phyloP scores from a whole-genome alignment of 345 rosid genomes.

The Brassica incana region DNA sequence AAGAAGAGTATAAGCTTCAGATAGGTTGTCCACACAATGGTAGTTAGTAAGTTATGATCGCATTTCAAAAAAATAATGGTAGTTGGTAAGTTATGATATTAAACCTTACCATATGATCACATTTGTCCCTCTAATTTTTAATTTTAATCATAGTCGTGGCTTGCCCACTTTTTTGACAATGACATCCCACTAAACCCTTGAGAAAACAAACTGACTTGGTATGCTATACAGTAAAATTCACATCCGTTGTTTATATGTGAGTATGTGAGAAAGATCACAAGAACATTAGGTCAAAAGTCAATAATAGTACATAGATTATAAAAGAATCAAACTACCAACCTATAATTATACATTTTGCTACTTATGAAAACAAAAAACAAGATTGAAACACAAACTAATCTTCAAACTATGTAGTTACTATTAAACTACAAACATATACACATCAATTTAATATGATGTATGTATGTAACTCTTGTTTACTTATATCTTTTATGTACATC shows the following conservation, averaged over 20 bases:
- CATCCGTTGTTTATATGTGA: background rate
- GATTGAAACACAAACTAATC: too few relatives aligned
- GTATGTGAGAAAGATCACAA: background rate
- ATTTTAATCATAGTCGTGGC: conserved; percentile 32
- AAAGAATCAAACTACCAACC: too few relatives aligned
- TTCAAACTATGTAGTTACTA: background rate
- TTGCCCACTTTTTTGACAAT: conserved; percentile 37
- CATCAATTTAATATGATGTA: background rate
- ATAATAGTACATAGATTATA: background rate
- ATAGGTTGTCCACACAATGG: too few relatives aligned
- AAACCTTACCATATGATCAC: conserved; percentile 24
- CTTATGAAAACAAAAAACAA: background rate
- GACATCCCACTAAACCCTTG: conserved; percentile 37
- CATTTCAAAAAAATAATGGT: conserved; percentile 28
- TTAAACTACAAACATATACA: background rate
- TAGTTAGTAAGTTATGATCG: conserved; percentile 11
- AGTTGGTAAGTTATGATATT: conserved; percentile 40
- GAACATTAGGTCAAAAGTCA: conserved; percentile 15
- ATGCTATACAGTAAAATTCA: conserved; percentile 1
- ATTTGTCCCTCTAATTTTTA: conserved; percentile 10
- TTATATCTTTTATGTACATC: too few relatives aligned
- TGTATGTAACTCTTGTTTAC: too few relatives aligned
- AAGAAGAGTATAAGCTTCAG: too few relatives aligned
- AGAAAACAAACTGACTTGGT: conserved; percentile 32
- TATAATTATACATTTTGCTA: background rate